These are phyloP conservation scores for Aspergillus aculeatinus DNA, from an alignment of 2,329 filamentous ascomycete genomes.

Conservation along the genomic window DNA sequence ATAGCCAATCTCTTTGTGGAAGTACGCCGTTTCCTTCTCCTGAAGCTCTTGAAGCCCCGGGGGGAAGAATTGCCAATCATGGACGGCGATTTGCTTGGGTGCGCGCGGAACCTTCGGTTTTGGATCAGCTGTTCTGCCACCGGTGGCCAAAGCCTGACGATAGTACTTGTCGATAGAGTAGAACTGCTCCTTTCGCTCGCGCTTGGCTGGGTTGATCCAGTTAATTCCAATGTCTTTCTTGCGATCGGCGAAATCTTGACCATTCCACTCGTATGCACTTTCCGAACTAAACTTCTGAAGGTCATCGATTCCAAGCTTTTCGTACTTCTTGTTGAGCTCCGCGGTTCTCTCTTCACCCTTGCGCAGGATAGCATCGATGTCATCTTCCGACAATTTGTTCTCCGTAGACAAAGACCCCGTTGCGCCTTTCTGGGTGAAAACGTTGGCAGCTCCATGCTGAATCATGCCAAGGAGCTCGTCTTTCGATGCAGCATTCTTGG, in stretches of 20 bases:
- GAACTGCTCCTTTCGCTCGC: constrained; percentile 95
- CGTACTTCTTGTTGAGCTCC: constrained; percentile 87
- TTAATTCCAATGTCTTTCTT: constrained; percentile 90
- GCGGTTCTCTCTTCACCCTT: constrained; percentile 88
- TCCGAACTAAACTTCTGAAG: constrained; percentile 97
- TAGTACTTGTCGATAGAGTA: constrained; percentile 99
- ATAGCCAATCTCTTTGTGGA: constrained; percentile 93
- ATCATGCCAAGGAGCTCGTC: constrained; percentile 98
- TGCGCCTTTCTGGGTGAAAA: constrained; percentile 74
- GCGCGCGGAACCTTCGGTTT: constrained; percentile 96
- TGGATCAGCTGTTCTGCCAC: constrained; percentile 73
- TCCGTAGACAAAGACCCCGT: constrained; percentile 61
- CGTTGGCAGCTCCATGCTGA: constrained; percentile 93
- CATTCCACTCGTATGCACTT: constrained; percentile 98
- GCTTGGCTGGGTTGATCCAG: constrained; percentile 98
- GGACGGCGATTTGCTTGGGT: constrained; percentile 85
- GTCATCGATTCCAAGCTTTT: constrained; percentile 94
- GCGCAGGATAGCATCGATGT: constrained; percentile 84
- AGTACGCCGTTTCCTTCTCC: constrained; percentile 92
- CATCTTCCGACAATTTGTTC: constrained; percentile 73
- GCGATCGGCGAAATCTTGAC: constrained; percentile 86
- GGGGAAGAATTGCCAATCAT: constrained; percentile 98
- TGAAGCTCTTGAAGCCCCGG: constrained; percentile 80
- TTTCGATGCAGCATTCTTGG: constrained; percentile 89
- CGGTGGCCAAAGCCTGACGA: constrained; percentile 81